phyloP scores from a whole-genome alignment of 169 alveolate genomes.

The Cryptosporidium xiaoi region DNA sequence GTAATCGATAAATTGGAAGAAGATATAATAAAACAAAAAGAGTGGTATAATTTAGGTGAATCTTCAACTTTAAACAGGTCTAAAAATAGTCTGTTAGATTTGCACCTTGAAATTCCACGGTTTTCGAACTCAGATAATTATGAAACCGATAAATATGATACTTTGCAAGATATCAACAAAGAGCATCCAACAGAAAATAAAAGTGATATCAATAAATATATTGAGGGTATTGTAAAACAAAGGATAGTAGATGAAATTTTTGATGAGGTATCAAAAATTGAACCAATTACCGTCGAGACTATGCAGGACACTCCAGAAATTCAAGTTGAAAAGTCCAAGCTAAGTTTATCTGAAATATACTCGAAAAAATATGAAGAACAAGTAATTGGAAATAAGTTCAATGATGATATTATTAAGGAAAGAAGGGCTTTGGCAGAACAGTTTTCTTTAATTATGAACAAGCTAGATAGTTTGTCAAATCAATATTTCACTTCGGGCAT shows the following conservation, averaged over 20 bases:
- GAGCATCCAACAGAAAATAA: no score
- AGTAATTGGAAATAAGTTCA: conserved; percentile 22
- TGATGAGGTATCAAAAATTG: conserved; percentile 21
- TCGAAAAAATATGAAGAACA: conserved; percentile 59
- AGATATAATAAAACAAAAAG: conserved; percentile 35
- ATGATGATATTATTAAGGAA: conserved; percentile 11
- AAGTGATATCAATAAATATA: conserved; percentile 4
- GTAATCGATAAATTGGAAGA: conserved; percentile 50
- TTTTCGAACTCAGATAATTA: not conserved
- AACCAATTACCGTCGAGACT: not conserved
- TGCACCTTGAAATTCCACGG: conserved; percentile 65
- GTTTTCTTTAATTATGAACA: conserved; percentile 30
- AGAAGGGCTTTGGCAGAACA: conserved; percentile 6
- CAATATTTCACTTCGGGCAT: conserved; percentile 43
- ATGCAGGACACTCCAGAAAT: not conserved
- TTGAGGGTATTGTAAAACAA: conserved; percentile 41
- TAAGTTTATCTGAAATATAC: conserved; percentile 49
- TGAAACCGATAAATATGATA: not conserved
- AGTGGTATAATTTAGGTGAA: conserved; percentile 69
- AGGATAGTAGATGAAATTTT: conserved; percentile 32
- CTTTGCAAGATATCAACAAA: not conserved
- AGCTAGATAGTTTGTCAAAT: conserved; percentile 52
- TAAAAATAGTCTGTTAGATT: conserved; percentile 36
- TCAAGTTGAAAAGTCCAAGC: conserved; percentile 40
- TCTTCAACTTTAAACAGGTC: conserved; percentile 16